Percentiles rank a stretch among this genome's conserved stretches.
phyloP scores from a whole-genome alignment of 345 rosid species.

The Eucalyptus leucophloia region DNA sequence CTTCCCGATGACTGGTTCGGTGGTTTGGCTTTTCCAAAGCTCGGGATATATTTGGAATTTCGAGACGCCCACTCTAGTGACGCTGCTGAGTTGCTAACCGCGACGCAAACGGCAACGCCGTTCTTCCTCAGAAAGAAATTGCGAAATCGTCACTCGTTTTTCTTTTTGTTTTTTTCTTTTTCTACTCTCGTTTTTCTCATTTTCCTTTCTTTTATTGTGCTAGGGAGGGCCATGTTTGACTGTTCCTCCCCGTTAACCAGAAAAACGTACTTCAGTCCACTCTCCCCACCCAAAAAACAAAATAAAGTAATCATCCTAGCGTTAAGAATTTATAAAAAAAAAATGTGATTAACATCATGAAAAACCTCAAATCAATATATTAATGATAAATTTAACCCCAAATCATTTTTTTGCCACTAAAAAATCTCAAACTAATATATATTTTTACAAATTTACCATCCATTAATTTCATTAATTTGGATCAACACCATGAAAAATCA shows the following conservation, averaged over 20 bases:
- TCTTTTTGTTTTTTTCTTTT: neutral
- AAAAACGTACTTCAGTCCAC: neutral
- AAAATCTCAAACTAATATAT: too few species aligned
- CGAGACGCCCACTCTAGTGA: neutral
- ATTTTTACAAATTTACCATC: too few species aligned
- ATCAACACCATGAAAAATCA: too few species aligned
- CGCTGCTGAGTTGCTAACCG: neutral
- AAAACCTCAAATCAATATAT: accelerated
- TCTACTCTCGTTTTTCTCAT: neutral
- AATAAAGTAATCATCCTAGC: neutral
- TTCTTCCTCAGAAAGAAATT: neutral
- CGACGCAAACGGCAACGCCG: neutral
- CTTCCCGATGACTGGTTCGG: neutral
- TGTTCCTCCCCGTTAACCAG: neutral
- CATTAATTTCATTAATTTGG: too few species aligned
- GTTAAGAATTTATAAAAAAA: neutral
- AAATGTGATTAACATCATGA: accelerated
- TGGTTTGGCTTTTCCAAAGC: neutral
- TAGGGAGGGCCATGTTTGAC: neutral
- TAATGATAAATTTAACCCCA: accelerated
- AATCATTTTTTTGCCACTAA: too few species aligned
- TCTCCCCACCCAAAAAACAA: neutral
- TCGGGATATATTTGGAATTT: neutral
- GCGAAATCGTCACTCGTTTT: neutral
- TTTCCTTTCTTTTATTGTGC: too few species aligned